phyloP scores from a whole-genome alignment of 2,329 filamentous ascomycete species.

The Colletotrichum coccodes region DNA sequence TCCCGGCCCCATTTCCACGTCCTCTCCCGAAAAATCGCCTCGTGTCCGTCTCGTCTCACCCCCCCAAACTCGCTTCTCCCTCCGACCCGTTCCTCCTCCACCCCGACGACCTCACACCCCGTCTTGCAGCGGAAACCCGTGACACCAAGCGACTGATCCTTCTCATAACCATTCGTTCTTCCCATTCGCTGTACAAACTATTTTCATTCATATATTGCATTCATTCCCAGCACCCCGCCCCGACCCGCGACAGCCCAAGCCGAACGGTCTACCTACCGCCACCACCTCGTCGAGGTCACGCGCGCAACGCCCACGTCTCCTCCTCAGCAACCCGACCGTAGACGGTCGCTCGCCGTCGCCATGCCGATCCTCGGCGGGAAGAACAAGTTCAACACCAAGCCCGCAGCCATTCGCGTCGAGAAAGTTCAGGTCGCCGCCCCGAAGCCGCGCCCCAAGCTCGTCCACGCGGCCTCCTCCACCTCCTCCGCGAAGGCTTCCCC shows the following conservation, averaged over 20 bases:
- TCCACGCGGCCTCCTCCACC: slow-evolving; percentile 43
- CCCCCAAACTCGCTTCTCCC: slow-evolving; percentile 15
- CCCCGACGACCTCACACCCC: background rate
- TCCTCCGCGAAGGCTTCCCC: slow-evolving; percentile 46
- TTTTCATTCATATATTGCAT: background rate
- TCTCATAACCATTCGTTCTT: background rate
- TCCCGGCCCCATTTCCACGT: slow-evolving; percentile 26
- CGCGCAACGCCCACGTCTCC: background rate
- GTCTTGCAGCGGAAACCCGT: background rate
- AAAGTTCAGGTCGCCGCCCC: slow-evolving; percentile 56
- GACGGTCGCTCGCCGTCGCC: background rate
- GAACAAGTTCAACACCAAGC: slow-evolving; percentile 62
- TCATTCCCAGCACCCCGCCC: slow-evolving; percentile 1
- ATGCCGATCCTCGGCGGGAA: slow-evolving; percentile 53
- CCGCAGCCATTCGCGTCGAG: slow-evolving; percentile 62
- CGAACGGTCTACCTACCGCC: background rate
- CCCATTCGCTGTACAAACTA: background rate
- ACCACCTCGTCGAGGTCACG: background rate
- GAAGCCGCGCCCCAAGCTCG: slow-evolving; percentile 49
- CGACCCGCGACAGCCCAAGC: background rate
- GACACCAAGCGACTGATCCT: background rate
- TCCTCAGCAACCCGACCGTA: background rate
- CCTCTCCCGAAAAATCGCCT: slow-evolving; percentile 32
- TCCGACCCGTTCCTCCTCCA: slow-evolving; percentile 22
- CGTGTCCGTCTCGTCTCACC: slow-evolving; percentile 30